Conservation (phyloP, 129 eudicot species). For the Daucus carota region DNA sequence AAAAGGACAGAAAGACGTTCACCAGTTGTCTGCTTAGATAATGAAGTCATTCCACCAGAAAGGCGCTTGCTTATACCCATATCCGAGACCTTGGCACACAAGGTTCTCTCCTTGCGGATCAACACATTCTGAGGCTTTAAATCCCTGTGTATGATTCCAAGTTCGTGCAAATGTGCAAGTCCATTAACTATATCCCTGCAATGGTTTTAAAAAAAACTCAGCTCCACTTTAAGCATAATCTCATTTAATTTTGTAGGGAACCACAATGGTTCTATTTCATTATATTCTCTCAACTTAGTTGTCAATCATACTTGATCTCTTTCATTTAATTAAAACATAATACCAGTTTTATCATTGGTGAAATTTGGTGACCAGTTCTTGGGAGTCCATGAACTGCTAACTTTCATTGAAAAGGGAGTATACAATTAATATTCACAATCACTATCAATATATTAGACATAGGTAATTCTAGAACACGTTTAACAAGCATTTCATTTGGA, state of each 20-base stretch:
- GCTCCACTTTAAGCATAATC: neutral
- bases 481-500: neutral
- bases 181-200: constrained; percentile 72
- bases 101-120: constrained; percentile 51
- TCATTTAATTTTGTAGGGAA: neutral
- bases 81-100: constrained; percentile 82
- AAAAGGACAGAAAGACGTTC: constrained; percentile 16
- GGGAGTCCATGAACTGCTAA: neutral
- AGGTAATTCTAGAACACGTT: neutral
- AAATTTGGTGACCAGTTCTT: neutral
- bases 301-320: neutral
- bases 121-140: constrained; percentile 84
- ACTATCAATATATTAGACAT: neutral
- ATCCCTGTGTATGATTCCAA: constrained; percentile 83
- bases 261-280: neutral
- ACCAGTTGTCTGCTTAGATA: constrained; percentile 76
- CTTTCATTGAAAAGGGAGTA: neutral
- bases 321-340: neutral
- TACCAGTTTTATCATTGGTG: neutral
- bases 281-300: neutral
- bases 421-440: neutral
- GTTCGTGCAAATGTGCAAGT: constrained; percentile 78
- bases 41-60: constrained; percentile 48
- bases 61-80: constrained; percentile 96
- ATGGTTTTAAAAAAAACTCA: neutral